Base-by-base conservation (phyloP, 2,329 filamentous ascomycete genomes). In the Penicillium sp. region DNA sequence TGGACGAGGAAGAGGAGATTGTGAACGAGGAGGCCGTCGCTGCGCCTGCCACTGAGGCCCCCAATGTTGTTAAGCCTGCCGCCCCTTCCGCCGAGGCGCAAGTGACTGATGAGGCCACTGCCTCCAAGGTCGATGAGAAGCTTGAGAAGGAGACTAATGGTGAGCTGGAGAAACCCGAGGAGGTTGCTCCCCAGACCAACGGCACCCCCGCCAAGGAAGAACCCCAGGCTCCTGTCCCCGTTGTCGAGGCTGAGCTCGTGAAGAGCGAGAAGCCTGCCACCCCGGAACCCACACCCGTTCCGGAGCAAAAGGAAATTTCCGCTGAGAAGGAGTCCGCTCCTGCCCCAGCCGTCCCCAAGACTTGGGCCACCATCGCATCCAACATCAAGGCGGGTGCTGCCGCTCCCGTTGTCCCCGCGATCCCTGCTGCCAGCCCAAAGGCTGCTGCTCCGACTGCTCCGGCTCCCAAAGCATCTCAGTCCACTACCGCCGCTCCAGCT, bases 1-100 rank as follows among this genome's bases (percentile, higher is more conserved):
- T 84, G 51, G 89, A 96, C 46, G 87, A 87, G 44, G 81, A 84
- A 47, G 70, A 81, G 55, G 70, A 73, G 32, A 76, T 80, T 33
- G 69, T 74, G 31, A 68, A 71, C 14, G 66, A 71, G 50, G 68
- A 62, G 42, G 53, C 53, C 21, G 47, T 59, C n/a, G 48, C 53
- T 40, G 48, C 72, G 11, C 41, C 52, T 20, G 71, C 72, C 43
- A 39, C 74, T 52, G 68, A 73, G 20, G 62, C 70, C 41, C 69
- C 67, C 30, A 72, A 56, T 36, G 47, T 46, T 33, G 41, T 21
- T 9, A 53, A 50, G 39, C 72, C 58, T 18, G 43, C 55, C 15
- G 33, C 55, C 13, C 32, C 48, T 19, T 40, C 47, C 25, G 45
- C 41, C 18, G 54, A 53, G 29, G 37, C 45, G 8, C 59, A 62